Evolutionary conservation across 805 yeast species (phyloP).

Genomic region (Komagataella ulmi): DNA sequence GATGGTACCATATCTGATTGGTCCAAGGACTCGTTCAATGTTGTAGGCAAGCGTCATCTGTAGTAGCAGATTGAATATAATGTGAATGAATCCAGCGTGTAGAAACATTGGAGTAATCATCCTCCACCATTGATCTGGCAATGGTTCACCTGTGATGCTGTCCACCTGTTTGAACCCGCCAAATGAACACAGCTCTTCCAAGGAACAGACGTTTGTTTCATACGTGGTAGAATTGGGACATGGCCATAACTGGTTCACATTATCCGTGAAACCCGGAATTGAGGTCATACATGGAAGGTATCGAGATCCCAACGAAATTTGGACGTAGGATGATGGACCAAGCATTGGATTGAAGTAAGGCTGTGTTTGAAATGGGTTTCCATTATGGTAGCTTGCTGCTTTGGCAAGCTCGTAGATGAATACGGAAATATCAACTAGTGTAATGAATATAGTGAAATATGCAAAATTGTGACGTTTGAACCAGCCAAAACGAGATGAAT

Average conservation of each 20-base stretch:
- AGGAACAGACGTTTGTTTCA: slow-evolving; percentile 40
- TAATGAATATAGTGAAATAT: slow-evolving; percentile 18
- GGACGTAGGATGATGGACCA: slow-evolving; percentile 58
- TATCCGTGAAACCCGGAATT: slow-evolving; percentile 35
- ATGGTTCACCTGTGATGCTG: slow-evolving; percentile 8
- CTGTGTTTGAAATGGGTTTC: slow-evolving; percentile 50
- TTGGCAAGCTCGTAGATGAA: slow-evolving; percentile 48
- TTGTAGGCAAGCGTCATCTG: slow-evolving; percentile 50
- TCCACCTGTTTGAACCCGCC: slow-evolving; percentile 26
- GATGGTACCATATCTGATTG: slow-evolving; percentile 35
- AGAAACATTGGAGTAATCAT: slow-evolving; percentile 56
- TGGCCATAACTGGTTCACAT: slow-evolving; percentile 34
- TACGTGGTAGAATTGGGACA: slow-evolving; percentile 51
- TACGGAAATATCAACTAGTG: slow-evolving; percentile 35
- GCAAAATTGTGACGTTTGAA: slow-evolving; percentile 8
- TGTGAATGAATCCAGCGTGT: slow-evolving; percentile 66
- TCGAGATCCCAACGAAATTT: slow-evolving; percentile 59
- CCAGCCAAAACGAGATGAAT: not conserved
- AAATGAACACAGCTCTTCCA: slow-evolving; percentile 49
- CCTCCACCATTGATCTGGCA: slow-evolving; percentile 60
- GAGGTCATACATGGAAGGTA: slow-evolving; percentile 59
- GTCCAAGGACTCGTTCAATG: slow-evolving; percentile 45
- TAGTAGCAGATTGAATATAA: slow-evolving; percentile 44
- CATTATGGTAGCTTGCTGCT: slow-evolving; percentile 41
- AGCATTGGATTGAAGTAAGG: slow-evolving; percentile 72